A percentile compares a stretch with the other conserved stretches of the same genome.
Evolutionary conservation across 2,329 filamentous ascomycete species (phyloP).

Genomic region (Trichoderma citrinoviride): DNA sequence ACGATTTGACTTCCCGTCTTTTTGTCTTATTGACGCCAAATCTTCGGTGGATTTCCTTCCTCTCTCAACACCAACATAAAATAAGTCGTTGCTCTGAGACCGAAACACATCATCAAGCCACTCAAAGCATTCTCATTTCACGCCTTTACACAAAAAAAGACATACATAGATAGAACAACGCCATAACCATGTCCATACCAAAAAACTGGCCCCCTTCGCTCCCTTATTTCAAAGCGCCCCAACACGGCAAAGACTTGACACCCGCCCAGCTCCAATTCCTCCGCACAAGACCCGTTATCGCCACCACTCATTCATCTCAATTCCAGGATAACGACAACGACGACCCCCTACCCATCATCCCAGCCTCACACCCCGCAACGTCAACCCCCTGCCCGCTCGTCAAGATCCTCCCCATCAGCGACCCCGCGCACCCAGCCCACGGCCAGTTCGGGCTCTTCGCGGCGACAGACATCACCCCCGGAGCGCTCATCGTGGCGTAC

Average conservation of each 20-base stretch:
- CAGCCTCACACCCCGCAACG: constrained; percentile 33
- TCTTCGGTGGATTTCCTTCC: constrained; percentile 5
- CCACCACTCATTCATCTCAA: too few relatives aligned
- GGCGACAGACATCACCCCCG: constrained; percentile 50
- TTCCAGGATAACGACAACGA: not conserved
- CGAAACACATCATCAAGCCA: not conserved
- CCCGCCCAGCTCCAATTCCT: constrained; percentile 42
- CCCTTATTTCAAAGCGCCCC: constrained; percentile 52
- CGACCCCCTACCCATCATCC: constrained; percentile 19
- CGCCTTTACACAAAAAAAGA: not conserved
- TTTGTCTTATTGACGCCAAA: constrained; percentile 6
- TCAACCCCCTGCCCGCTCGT: constrained; percentile 49
- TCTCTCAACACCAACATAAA: not conserved
- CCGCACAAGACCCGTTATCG: constrained; percentile 27
- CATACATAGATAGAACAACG: too few relatives aligned
- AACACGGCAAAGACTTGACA: constrained; percentile 47
- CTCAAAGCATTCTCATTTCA: not conserved
- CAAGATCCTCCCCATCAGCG: constrained; percentile 52
- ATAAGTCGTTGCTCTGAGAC: not conserved
- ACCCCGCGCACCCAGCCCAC: constrained; percentile 54
- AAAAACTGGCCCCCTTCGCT: constrained; percentile 58
- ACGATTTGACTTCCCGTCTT: not conserved
- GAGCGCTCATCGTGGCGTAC: constrained; percentile 59
- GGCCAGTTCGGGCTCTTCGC: constrained; percentile 62
- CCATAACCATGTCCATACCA: constrained; percentile 39